Evolutionary conservation across 2,329 filamentous ascomycete genomes (phyloP), one percentile per base, ranked within the genome.

Genomic region (Neophaeococcomyces aloes): DNA sequence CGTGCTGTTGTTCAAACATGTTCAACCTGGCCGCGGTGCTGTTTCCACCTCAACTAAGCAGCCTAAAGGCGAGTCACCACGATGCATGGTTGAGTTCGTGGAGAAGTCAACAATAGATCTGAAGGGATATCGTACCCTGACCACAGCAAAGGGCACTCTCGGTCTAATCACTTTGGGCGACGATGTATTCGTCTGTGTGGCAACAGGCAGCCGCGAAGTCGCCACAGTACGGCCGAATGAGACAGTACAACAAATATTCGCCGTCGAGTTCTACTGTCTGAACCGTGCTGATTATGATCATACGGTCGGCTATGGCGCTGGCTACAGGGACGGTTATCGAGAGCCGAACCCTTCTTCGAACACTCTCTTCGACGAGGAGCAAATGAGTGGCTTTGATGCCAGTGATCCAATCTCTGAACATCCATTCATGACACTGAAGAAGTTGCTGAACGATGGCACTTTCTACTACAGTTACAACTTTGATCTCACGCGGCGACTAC

Each of bases 381-480:
- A 75, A 29, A 67, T 64, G 46, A 68, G 73, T 44, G 62, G 64
- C 14, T 62, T 65, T 44, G 78, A 81, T 45, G 74, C 80, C 45
- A 75, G 77, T 55, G 86, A 95, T 33, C 69, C 77, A 32, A 65
- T 79, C 19, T 63, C 85, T 23, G 87, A 95, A 57, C 87, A 95
- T 62, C 91, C 91, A 5, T 96, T 89, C 62, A 70, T 86, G 56
- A 85, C 91, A 35, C 65, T 98, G 47, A 88, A 89, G 63, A 96
- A 94, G 70, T 75, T 98, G 29, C 70, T 98, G 44, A 83, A 86
- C 59, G 88, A 93, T 61, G 88, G 89, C 19, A 94, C 83, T 23
- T 98, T 98, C 61, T 98, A 96, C 62, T 98, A 95, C 67, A 95
- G 87, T 60, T 86, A 86, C n/a, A 87, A 96, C 62, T 98, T 98